Conservation (phyloP, 345 rosid species). For the Citropsis articulata region DNA sequence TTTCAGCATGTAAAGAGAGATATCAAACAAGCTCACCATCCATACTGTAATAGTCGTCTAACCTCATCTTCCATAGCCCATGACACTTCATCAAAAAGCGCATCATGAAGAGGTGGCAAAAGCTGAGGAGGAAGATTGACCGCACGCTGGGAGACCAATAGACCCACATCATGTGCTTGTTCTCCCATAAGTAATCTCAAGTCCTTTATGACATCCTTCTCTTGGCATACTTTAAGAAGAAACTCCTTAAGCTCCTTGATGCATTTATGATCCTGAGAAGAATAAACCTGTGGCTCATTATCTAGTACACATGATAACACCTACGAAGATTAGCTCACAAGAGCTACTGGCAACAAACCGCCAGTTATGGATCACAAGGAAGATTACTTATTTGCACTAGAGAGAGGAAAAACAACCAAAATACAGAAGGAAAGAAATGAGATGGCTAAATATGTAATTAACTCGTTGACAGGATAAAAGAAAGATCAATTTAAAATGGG, state of each 20-base stretch:
- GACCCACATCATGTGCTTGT: slow-evolving; percentile 49
- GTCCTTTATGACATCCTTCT: slow-evolving; percentile 32
- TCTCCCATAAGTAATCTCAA: slow-evolving; percentile 54
- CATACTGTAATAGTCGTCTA: slow-evolving; percentile 19
- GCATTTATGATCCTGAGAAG: slow-evolving; percentile 57
- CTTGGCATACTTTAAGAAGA: slow-evolving; percentile 52
- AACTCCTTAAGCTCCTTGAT: slow-evolving; percentile 58
- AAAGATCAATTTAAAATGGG: not conserved
- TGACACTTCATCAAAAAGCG: slow-evolving; percentile 71
- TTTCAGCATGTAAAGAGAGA: slow-evolving; percentile 2
- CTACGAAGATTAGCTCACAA: not conserved
- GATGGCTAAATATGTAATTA: not conserved
- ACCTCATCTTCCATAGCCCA: slow-evolving; percentile 99
- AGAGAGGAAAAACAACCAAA: not conserved
- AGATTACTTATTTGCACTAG: not conserved
- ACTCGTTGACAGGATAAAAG: not conserved
- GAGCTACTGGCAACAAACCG: not conserved
- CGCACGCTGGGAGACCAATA: slow-evolving; percentile 84
- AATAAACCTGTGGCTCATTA: not conserved
- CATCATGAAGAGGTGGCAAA: slow-evolving; percentile 81
- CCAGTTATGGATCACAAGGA: not conserved
- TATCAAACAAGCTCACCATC: slow-evolving; percentile 18
- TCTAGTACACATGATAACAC: not conserved
- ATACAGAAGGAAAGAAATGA: not conserved
- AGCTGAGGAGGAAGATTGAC: slow-evolving; percentile 88